Percentiles rank a stretch among this genome's conserved stretches.
Conservation (phyloP, 257 asterid species). For the Echium plantagineum region DNA sequence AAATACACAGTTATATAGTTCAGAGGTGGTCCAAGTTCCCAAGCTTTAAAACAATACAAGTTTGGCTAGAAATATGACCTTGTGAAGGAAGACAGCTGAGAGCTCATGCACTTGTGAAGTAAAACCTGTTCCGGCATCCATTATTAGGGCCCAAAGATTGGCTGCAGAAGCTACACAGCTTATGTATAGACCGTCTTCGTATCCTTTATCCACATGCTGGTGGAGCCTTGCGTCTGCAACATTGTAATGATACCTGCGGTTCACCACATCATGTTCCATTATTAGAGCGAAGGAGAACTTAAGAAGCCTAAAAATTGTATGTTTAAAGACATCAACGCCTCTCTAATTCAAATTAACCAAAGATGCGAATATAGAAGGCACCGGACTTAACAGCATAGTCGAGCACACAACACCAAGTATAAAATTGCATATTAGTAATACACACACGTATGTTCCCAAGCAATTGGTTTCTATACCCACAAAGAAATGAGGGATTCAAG, state of each 20-base stretch:
- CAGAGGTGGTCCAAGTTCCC: not conserved
- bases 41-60: not conserved
- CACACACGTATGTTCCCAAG: not conserved
- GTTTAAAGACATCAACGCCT: too few relatives aligned
- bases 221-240: not conserved
- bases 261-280: not conserved
- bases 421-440: too few relatives aligned
- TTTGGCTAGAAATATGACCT: constrained; percentile 19
- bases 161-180: not conserved
- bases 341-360: too few relatives aligned
- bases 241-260: constrained; percentile 4
- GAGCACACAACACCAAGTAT: too few relatives aligned
- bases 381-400: too few relatives aligned
- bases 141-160: constrained; percentile 4
- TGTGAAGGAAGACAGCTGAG: constrained; percentile 42
- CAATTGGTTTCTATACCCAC: not conserved
- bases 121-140: constrained; percentile 28
- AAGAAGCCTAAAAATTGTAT: too few relatives aligned
- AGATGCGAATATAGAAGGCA: too few relatives aligned
- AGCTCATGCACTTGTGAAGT: constrained; percentile 38
- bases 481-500: not conserved
- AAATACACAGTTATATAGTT: not conserved
- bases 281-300: too few relatives aligned
- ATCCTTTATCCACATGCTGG: constrained; percentile 3
- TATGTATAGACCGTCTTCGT: constrained; percentile 2